Base-by-base conservation (phyloP, 2,329 filamentous ascomycete species). In the Basipetospora chlamydospora region DNA sequence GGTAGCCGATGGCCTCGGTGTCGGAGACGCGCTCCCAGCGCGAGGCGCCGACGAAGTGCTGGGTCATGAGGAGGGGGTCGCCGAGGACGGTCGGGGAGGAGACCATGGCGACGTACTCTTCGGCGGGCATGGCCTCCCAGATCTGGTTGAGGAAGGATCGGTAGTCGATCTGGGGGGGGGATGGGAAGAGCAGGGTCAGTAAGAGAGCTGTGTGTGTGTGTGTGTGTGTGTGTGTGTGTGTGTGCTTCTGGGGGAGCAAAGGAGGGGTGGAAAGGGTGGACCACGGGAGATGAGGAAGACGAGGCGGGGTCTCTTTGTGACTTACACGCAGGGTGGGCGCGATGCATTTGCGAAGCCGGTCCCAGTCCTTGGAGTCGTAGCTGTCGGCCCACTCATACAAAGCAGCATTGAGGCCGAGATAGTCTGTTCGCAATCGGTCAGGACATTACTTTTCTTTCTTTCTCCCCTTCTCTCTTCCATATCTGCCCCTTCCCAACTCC, bases 291-390 rank as follows among this genome's bases (percentile, higher is more conserved):
- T 26, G 13, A 20, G 17, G 25, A n/a, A 33, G 1, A 9, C 7
- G 18, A 35, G 16, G n/a, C n/a, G n/a, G n/a, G n/a, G n/a, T n/a
- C n/a, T n/a, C n/a, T n/a, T n/a, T n/a, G n/a, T 10, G 22, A 36
- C 43, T 26, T 37, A 41, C 42, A n/a, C 42, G 35, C 12, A 44
- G 30, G 11, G 37, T 43, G 7, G 76, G 75, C 3, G 76, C 75
- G 44, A 81, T 74, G 59, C 67, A 71, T 43, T 66, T 69, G 44
- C 59, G 50, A 20, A 78, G 63, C 35, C 71, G 66, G 11, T 63
- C 59, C 72, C 73, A 78, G 57, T 78, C 70, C 56, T 79, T 79
- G 51, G 64, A 66, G 52, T 78, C 74, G 54, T 78, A 78, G 59
- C 69, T 75, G 50, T 77, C 72, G 39, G 70, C 72, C 73, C 73